Percentiles rank a stretch among this genome's conserved stretches.
These are phyloP conservation scores for Moesziomyces sp. DNA, from an alignment of 1,284 basidiomycete genomes.

Conservation along the genomic window DNA sequence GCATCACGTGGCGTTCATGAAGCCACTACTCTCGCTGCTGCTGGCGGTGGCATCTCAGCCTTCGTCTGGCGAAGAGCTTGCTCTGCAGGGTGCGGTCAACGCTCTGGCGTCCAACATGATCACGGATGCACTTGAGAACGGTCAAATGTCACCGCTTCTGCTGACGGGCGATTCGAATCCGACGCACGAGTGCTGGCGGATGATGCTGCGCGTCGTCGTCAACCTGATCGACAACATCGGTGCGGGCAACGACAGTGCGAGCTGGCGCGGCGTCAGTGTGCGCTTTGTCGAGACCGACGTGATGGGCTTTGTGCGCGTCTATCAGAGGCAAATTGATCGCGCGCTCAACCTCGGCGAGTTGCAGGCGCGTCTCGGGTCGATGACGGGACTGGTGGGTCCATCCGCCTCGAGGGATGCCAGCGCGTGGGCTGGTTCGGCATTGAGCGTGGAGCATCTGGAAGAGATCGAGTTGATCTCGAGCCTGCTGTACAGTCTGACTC, in stretches of 20 bases:
- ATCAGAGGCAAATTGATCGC: slow-evolving; percentile 80
- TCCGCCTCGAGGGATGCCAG: slow-evolving; percentile 70
- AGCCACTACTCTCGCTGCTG: slow-evolving; percentile 81
- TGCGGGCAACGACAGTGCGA: slow-evolving; percentile 28
- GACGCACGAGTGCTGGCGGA: slow-evolving; percentile 82
- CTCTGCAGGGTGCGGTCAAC: slow-evolving; percentile 81
- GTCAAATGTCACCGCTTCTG: slow-evolving; percentile 76
- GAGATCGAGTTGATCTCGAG: slow-evolving; percentile 49
- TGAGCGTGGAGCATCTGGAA: slow-evolving; percentile 52
- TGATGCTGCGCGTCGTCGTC: slow-evolving; percentile 83
- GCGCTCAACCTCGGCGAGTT: slow-evolving; percentile 80
- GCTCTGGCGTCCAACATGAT: slow-evolving; percentile 86
- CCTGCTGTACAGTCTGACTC: slow-evolving; percentile 48
- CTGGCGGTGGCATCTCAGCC: slow-evolving; percentile 83
- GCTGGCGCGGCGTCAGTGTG: slow-evolving; percentile 71
- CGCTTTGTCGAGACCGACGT: slow-evolving; percentile 88
- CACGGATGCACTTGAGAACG: slow-evolving; percentile 78
- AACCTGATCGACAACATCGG: slow-evolving; percentile 75
- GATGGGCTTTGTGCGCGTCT: slow-evolving; percentile 85
- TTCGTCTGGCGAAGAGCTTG: slow-evolving; percentile 83
- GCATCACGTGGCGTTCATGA: slow-evolving; percentile 41
- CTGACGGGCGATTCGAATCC: slow-evolving; percentile 79
- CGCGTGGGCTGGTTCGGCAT: background rate
- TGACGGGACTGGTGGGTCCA: slow-evolving; percentile 74
- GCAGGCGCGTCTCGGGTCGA: slow-evolving; percentile 35